Conservation (phyloP, 805 yeast genomes). For the Hanseniaspora nectarophila region DNA sequence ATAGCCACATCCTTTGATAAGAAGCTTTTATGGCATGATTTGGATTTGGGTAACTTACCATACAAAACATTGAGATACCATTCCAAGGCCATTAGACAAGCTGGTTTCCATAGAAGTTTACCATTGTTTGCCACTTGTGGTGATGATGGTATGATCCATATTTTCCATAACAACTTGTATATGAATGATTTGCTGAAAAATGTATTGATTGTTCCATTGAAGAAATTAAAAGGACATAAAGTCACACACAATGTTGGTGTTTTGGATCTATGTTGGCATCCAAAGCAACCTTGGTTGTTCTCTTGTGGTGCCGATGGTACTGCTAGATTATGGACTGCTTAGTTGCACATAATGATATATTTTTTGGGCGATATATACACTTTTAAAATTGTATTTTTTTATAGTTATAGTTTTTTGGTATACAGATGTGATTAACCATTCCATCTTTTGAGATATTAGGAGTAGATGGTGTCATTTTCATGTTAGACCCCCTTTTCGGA, state of each 20-base stretch:
- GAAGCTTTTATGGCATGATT: constrained; percentile 93
- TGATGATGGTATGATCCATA: constrained; percentile 86
- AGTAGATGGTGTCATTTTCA: too few species aligned
- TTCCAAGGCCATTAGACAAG: constrained; percentile 83
- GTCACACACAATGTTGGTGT: constrained; percentile 74
- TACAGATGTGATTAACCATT: too few species aligned
- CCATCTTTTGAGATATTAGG: too few species aligned
- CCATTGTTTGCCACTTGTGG: constrained; percentile 92
- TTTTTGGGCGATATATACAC: neutral
- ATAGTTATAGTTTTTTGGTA: too few species aligned
- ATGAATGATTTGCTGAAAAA: constrained; percentile 83
- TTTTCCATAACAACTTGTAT: constrained; percentile 92
- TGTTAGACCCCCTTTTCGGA: too few species aligned
- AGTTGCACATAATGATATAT: constrained; percentile 14
- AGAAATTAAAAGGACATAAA: constrained; percentile 85
- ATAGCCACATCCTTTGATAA: constrained; percentile 88
- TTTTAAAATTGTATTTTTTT: too few species aligned
- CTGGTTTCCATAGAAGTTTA: constrained; percentile 71
- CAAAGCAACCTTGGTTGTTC: constrained; percentile 95
- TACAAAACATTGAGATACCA: constrained; percentile 93
- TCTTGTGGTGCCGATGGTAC: constrained; percentile 95
- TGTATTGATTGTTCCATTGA: constrained; percentile 89
- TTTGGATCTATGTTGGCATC: constrained; percentile 85
- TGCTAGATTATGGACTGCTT: constrained; percentile 93
- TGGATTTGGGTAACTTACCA: constrained; percentile 78